Percentiles rank a stretch among this genome's conserved stretches.
Conservation (phyloP, 148 eudicot species). For the Hydrangea macrophylla region DNA sequence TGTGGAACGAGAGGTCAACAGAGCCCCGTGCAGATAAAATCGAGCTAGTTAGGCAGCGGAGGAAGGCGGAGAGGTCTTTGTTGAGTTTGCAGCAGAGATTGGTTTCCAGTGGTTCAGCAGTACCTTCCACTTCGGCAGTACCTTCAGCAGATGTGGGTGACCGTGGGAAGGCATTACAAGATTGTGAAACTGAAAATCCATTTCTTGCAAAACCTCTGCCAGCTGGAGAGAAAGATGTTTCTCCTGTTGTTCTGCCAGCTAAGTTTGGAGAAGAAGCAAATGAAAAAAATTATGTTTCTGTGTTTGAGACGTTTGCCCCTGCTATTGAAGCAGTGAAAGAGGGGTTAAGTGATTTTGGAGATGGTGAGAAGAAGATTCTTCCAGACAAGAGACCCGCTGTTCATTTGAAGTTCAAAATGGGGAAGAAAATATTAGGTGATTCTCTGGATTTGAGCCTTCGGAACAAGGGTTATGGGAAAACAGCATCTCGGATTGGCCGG, state of each 20-base stretch:
- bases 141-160: conserved; percentile 6
- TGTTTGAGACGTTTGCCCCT: conserved; percentile 64
- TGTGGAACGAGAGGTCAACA: conserved; percentile 66
- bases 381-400: conserved; percentile 50
- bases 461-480: conserved; percentile 26
- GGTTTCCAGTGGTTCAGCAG: conserved; percentile 36
- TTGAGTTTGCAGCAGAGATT: conserved; percentile 77
- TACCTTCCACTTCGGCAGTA: conserved; percentile 40
- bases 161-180: conserved; percentile 16
- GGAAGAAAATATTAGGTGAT: conserved; percentile 61
- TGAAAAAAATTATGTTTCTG: conserved; percentile 39
- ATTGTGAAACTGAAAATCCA: conserved; percentile 22
- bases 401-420: conserved; percentile 54
- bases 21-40: conserved; percentile 68
- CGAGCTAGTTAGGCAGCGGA: conserved; percentile 79
- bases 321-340: conserved; percentile 67
- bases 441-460: conserved; percentile 59
- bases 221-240: conserved; percentile 47
- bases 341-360: conserved; percentile 33
- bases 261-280: conserved; percentile 23
- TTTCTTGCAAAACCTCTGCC: conserved; percentile 40
- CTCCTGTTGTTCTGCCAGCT: conserved; percentile 29
- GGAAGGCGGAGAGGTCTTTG: conserved; percentile 89
- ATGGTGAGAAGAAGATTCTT: conserved; percentile 33
- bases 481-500: conserved; percentile 33